Evolutionary conservation across 1,139 yeast genomes (phyloP), one percentile per base, ranked within the genome.

Genomic region (Blastobotrys malaysiensis): DNA sequence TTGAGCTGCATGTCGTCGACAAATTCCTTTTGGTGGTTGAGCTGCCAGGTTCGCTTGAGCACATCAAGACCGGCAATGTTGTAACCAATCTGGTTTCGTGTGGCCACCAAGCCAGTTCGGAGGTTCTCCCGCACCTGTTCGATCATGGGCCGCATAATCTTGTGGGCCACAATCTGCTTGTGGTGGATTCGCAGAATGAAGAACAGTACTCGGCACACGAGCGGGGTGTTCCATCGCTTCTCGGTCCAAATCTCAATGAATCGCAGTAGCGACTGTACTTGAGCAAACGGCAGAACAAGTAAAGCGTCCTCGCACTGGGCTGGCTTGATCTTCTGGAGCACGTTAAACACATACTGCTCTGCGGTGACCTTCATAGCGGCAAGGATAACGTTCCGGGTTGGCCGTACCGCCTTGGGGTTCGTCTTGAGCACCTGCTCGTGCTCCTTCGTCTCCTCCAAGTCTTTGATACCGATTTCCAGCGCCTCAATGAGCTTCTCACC

Each of bases 401-500:
- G 95, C 57, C 77, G 77, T 82, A 90, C 59, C 72, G 77, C 49
- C 69, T 77, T 21, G 73, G 77, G 65, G 63, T 60, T 65, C 56
- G 73, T 75, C 59, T 73, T 76, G 50, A 74, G 55, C 43, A 63
- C 79, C 78, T 62, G 65, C 46, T 71, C 67, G 64, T 85, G 84
- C 52, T 77, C 78, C 54, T 77, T 81, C 27, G 70, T 67, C n/a
- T 81, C 81, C 46, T 80, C 83, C 46, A 88, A 73, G 63, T 90
- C 97, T 55, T 80, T 82, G 27, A 75, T 73, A 1, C 96, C 96
- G 59, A 91, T 76, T 61, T 93, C 98, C 49, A 93, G 74, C 0
- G 98, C 97, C 67, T 93, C 99, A 80, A 90, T 85, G 51, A 93
- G 73, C 64, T 84, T 85, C 71, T 93, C 99, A 61, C 99, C 97